A percentile compares a stretch with the other conserved stretches of the same genome.
These are phyloP conservation scores for Tolypocladium tundrense DNA, from an alignment of 2,329 filamentous ascomycete genomes.

Conservation along the genomic window DNA sequence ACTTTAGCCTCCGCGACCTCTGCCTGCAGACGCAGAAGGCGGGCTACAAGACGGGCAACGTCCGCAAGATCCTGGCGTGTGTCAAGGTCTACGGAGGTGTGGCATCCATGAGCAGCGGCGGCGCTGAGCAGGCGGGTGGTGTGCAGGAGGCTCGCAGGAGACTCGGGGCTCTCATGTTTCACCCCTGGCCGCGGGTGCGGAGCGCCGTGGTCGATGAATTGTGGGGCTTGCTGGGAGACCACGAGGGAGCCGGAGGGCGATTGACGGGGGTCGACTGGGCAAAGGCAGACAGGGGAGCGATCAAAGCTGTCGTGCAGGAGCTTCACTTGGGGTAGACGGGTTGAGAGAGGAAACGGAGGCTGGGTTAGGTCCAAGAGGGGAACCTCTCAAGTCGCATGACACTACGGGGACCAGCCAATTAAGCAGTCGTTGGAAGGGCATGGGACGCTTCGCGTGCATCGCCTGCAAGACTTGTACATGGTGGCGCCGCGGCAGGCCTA, in stretches of 20 bases:
- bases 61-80: conserved; percentile 72
- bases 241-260: conserved; percentile 17
- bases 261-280: conserved; percentile 49
- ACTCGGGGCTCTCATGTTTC: conserved; percentile 61
- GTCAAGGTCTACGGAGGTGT: conserved; percentile 70
- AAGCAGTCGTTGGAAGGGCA: not conserved
- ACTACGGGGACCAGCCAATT: not conserved
- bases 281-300: conserved; percentile 35
- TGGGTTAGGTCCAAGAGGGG: not conserved
- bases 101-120: conserved; percentile 25
- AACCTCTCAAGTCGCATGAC: not conserved
- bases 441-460: not conserved
- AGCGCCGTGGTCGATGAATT: conserved; percentile 50
- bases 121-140: conserved; percentile 1
- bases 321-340: conserved; percentile 13
- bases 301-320: conserved; percentile 31
- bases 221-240: conserved; percentile 33
- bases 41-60: conserved; percentile 73
- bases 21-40: conserved; percentile 66
- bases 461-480: not conserved
- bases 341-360: not conserved
- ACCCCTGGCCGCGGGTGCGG: conserved; percentile 72
- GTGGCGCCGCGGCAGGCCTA: not conserved
- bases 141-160: conserved; percentile 52
- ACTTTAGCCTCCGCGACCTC: conserved; percentile 41